Conservation (phyloP, 108 stramenopile species). For the Nannochloropsis granulata region DNA sequence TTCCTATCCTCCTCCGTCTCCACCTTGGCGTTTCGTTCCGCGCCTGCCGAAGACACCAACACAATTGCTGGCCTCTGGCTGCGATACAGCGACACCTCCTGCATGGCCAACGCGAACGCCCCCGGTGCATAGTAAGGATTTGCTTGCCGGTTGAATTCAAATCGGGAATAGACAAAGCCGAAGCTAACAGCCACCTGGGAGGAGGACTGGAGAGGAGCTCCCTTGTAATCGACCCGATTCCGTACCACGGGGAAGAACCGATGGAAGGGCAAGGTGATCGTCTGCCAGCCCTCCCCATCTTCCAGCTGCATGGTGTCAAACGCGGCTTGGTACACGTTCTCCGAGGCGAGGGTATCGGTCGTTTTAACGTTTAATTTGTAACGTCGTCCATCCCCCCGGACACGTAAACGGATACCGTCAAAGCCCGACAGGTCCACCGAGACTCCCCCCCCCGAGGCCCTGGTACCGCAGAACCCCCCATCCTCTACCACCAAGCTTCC, state of each 20-base stretch:
- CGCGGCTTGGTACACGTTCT: constrained; percentile 18
- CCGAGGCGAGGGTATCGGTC: background rate
- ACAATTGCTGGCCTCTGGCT: constrained; percentile 8
- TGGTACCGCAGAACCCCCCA: constrained; percentile 22
- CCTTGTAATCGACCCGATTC: constrained; percentile 13
- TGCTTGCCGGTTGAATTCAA: constrained; percentile 17
- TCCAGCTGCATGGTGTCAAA: constrained; percentile 14
- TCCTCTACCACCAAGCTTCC: constrained; percentile 19
- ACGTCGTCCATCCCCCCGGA: constrained; percentile 21
- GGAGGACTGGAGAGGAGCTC: background rate
- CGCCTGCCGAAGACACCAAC: constrained; percentile 22
- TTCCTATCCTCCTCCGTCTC: background rate
- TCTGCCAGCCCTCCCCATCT: background rate
- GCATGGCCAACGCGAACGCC: constrained; percentile 8
- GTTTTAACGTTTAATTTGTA: constrained; percentile 22
- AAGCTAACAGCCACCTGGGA: background rate
- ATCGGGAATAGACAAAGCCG: constrained; percentile 18
- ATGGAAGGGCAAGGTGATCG: background rate
- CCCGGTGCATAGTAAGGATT: constrained; percentile 13
- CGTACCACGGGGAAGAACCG: constrained; percentile 15
- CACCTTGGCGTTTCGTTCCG: constrained; percentile 8
- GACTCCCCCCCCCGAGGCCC: background rate
- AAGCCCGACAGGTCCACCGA: constrained; percentile 10
- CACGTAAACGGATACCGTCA: constrained; percentile 10
- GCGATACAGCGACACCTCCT: constrained; percentile 10